These are phyloP conservation scores for Psilocybe tampanensis DNA, from an alignment of 768 basidiomycete species.

Conservation along the genomic window DNA sequence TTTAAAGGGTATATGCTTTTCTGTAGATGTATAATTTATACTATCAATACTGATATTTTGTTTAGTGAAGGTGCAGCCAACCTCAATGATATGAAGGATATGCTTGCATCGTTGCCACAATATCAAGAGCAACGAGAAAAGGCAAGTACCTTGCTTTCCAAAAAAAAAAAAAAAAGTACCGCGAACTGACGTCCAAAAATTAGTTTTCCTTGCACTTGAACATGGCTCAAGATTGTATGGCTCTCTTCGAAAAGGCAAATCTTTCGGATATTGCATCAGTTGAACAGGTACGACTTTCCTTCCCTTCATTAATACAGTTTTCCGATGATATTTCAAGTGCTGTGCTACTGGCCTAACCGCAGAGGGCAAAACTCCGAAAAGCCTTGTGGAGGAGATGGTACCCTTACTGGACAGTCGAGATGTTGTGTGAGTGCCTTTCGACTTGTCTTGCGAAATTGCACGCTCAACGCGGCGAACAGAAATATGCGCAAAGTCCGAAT, in stretches of 20 bases:
- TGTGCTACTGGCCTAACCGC: constrained; percentile 92
- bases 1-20: constrained; percentile 74
- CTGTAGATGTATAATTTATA: not conserved
- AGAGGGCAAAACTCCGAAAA: constrained; percentile 94
- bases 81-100: constrained; percentile 98
- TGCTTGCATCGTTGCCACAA: constrained; percentile 93
- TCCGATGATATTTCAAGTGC: constrained; percentile 50
- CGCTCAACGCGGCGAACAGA: constrained; percentile 38
- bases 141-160: constrained; percentile 38
- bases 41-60: constrained; percentile 3
- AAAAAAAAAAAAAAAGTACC: not conserved
- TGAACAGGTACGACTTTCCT: constrained; percentile 66
- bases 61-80: constrained; percentile 78
- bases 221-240: constrained; percentile 99
- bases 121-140: constrained; percentile 96
- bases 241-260: constrained; percentile 85
- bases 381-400: constrained; percentile 97
- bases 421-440: constrained; percentile 62
- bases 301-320: constrained; percentile 18
- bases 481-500: constrained; percentile 94
- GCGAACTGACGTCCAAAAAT: not conserved
- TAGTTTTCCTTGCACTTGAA: constrained; percentile 96
- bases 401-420: constrained; percentile 88
- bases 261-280: constrained; percentile 82
- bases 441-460: not conserved